phyloP scores from a whole-genome alignment of 2,329 filamentous ascomycete genomes.

The Aquanectria penicillioides region DNA sequence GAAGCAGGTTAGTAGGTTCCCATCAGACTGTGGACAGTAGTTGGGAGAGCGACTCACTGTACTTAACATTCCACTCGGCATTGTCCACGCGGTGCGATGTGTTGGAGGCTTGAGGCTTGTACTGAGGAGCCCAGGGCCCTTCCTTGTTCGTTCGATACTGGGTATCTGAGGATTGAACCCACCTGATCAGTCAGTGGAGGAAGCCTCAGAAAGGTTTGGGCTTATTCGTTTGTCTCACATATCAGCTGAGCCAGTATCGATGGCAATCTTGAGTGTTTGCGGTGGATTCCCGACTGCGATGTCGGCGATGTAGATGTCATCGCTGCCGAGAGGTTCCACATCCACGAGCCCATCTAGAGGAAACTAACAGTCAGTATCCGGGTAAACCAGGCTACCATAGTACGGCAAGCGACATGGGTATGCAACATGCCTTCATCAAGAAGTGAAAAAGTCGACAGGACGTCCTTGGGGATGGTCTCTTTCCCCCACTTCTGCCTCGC shows the following conservation, averaged over 20 bases:
- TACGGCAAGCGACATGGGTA: not conserved
- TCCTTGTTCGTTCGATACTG: conserved; percentile 45
- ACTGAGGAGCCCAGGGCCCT: conserved; percentile 52
- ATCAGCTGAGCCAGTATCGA: conserved; percentile 66
- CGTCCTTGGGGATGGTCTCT: conserved; percentile 30
- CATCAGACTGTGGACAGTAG: conserved; percentile 8
- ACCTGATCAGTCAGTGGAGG: conserved; percentile 48
- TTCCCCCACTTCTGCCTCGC: conserved; percentile 49
- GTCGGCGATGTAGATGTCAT: conserved; percentile 56
- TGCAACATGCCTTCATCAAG: conserved; percentile 39
- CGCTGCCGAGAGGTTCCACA: conserved; percentile 50
- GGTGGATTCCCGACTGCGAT: conserved; percentile 59
- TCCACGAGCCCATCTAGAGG: conserved; percentile 46
- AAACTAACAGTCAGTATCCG: conserved; percentile 26
- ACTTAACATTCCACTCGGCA: conserved; percentile 60
- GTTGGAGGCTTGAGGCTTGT: conserved; percentile 56
- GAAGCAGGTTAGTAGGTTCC: not conserved
- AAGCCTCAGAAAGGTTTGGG: not conserved
- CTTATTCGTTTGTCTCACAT: conserved; percentile 68
- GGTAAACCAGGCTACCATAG: not conserved
- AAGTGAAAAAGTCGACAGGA: conserved; percentile 40
- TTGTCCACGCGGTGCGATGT: conserved; percentile 54
- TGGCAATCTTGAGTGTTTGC: conserved; percentile 58
- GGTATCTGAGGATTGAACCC: conserved; percentile 64
- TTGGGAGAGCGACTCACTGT: conserved; percentile 51